Conservation (phyloP, 306 rosid genomes). For the Astragalus membranaceus region DNA sequence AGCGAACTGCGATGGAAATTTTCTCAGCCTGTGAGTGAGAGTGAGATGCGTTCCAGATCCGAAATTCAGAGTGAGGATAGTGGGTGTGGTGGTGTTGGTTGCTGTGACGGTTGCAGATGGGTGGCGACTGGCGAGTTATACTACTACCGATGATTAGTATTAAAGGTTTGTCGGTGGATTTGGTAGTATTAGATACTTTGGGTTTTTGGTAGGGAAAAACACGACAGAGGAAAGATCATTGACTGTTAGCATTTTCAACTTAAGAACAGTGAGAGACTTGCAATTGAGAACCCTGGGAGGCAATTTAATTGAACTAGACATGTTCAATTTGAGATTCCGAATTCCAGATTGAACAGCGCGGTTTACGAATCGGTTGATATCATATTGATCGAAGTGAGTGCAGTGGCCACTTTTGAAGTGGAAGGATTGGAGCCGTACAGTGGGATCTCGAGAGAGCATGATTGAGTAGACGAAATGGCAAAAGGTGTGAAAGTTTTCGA, state of each 20-base stretch:
- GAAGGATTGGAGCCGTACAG: neutral
- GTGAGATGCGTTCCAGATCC: no score
- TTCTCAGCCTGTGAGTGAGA: no score
- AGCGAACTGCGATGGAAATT: no score
- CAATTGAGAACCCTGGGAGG: neutral
- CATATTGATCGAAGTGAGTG: neutral
- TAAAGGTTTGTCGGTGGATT: no score
- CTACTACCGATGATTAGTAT: no score
- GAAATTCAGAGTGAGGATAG: no score
- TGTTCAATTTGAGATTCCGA: neutral
- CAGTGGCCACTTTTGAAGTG: neutral
- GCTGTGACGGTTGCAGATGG: no score
- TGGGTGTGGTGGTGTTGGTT: no score
- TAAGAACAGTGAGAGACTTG: neutral
- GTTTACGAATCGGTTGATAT: neutral
- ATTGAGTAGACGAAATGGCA: neutral
- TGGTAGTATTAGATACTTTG: no score
- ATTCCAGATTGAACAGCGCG: neutral
- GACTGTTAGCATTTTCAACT: neutral
- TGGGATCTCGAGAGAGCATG: neutral
- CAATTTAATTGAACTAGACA: neutral
- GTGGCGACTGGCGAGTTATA: no score
- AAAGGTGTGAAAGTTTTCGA: neutral
- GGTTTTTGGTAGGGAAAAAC: neutral
- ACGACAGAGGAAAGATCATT: neutral